Conservation (phyloP, 2,329 filamentous ascomycete species). For the Talaromyces sp. region DNA sequence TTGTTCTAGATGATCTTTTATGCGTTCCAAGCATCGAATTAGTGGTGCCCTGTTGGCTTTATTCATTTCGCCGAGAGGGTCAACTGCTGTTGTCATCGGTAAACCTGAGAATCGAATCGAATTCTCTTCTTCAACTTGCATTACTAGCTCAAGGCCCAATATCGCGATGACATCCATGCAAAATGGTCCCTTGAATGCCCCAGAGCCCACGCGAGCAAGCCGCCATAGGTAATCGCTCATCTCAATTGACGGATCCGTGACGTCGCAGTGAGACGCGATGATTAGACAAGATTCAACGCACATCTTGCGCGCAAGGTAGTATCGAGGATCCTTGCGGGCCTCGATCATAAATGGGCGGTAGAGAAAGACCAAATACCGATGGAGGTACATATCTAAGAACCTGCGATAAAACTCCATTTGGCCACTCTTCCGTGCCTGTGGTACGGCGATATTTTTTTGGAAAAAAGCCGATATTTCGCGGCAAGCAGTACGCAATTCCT, state of each 20-base stretch:
- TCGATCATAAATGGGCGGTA: constrained; percentile 16
- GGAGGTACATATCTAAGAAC: constrained; percentile 11
- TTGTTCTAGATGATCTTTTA: constrained; percentile 22
- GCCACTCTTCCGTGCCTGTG: background rate
- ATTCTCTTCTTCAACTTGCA: constrained; percentile 25
- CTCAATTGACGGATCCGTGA: constrained; percentile 12
- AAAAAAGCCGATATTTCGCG: constrained; percentile 4
- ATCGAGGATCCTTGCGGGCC: constrained; percentile 11
- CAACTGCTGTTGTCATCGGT: constrained; percentile 1
- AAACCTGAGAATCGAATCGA: background rate
- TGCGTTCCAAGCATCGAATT: constrained; percentile 21
- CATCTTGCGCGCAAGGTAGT: constrained; percentile 13
- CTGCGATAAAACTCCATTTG: constrained; percentile 7
- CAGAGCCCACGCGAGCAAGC: constrained; percentile 19
- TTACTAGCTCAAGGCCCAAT: constrained; percentile 23
- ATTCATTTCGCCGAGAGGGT: constrained; percentile 18
- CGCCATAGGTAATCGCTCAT: constrained; percentile 18
- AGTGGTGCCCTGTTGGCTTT: constrained; percentile 20
- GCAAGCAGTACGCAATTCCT: constrained; percentile 5
- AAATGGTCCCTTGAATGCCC: constrained; percentile 23
- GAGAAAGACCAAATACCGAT: constrained; percentile 13
- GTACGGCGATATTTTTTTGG: background rate
- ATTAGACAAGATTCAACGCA: constrained; percentile 14
- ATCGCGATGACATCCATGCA: constrained; percentile 24
- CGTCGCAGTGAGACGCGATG: constrained; percentile 19